phyloP scores from a whole-genome alignment of 2,329 filamentous ascomycete species.

The Aspergillus sp. region DNA sequence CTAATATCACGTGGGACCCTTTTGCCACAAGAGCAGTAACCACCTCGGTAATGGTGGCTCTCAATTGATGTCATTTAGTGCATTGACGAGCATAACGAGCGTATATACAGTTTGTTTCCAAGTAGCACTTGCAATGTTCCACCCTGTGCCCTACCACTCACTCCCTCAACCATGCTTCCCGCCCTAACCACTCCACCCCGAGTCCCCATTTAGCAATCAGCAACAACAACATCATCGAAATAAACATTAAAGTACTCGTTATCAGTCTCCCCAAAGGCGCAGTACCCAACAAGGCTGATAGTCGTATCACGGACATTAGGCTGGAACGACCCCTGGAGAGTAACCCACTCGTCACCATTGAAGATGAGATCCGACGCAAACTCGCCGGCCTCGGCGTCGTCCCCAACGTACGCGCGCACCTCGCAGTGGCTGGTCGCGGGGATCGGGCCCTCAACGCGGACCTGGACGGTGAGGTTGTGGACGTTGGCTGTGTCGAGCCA shows the following conservation, averaged over 20 bases:
- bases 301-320: neutral
- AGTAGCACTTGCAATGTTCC: too few relatives aligned
- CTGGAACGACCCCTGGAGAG: neutral
- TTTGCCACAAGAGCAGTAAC: too few relatives aligned
- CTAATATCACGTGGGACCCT: too few relatives aligned
- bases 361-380: neutral
- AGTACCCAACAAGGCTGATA: neutral
- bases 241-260: neutral
- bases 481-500: slow-evolving; percentile 1
- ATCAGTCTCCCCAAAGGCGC: neutral
- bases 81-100: too few relatives aligned
- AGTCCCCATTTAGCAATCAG: neutral
- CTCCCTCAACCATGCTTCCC: too few relatives aligned
- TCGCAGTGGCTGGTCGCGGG: neutral
- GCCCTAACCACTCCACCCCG: too few relatives aligned
- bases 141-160: too few relatives aligned
- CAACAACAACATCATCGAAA: neutral
- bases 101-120: too few relatives aligned
- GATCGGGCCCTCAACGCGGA: neutral
- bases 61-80: too few relatives aligned
- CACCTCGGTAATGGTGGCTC: too few relatives aligned
- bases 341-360: neutral
- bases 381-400: neutral
- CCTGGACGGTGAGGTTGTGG: neutral
- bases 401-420: neutral